phyloP scores from a whole-genome alignment of 495 filamentous ascomycete species.

The Cercophora newfieldiana region DNA sequence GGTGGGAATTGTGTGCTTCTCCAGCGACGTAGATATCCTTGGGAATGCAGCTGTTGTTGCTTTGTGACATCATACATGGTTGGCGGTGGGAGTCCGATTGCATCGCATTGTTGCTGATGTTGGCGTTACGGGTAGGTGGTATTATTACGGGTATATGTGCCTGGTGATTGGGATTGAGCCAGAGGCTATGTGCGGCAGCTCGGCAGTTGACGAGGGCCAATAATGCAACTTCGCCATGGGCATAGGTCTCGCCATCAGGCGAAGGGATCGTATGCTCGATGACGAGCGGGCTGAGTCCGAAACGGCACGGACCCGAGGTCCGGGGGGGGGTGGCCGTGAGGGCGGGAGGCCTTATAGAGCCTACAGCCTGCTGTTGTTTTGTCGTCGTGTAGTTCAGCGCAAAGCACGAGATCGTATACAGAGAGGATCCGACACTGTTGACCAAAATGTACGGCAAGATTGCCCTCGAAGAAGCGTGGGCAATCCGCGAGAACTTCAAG shows the following conservation, averaged over 20 bases:
- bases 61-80: neutral
- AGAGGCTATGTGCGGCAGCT: neutral
- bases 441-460: constrained; percentile 31
- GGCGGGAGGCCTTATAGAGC: too few species aligned
- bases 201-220: neutral
- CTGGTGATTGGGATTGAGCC: neutral
- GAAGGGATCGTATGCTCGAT: neutral
- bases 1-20: neutral
- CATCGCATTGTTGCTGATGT: too few species aligned
- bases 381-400: too few species aligned
- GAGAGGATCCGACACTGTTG: too few species aligned
- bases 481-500: constrained; percentile 30
- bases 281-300: neutral
- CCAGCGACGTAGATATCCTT: neutral
- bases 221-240: neutral
- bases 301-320: neutral
- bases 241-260: neutral
- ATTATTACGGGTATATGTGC: neutral
- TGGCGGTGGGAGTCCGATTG: neutral
- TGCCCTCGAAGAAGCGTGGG: constrained; percentile 32
- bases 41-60: neutral
- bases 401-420: too few species aligned
- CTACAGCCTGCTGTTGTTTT: too few species aligned
- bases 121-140: too few species aligned
- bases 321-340: neutral